Base-by-base conservation (phyloP, 2,329 filamentous ascomycete genomes). In the Grosmannia penicillata region DNA sequence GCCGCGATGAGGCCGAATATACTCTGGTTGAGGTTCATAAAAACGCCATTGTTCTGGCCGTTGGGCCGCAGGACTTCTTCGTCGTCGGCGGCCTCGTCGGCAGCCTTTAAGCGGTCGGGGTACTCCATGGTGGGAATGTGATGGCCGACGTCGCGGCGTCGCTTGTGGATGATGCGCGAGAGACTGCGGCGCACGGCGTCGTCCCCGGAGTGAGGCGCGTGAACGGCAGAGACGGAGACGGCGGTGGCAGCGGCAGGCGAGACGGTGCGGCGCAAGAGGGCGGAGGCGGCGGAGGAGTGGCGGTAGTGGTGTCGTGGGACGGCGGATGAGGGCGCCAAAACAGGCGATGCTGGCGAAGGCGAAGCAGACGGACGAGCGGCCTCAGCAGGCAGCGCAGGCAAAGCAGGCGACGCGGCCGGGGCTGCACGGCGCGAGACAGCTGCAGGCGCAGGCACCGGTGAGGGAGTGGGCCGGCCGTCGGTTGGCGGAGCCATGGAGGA, bases 1-100 rank as follows among this genome's bases (percentile, higher is more conserved):
- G 85, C 84, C 7, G 87, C 83, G 48, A 96, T 87, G 60, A 96
- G 74, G 38, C 85, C 86, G 56, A 95, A 93, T 39, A 96, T 78
- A 47, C 84, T 93, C 65, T 94, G 87, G 57, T 94, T 91, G 77
- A 93, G 84, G 52, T 86, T 84, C 59, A 74, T 64, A 42, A 70
- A 68, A 55, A 70, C 63, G 45, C 66, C 61, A 13, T 62, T 58
- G 27, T 59, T 60, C 40, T 65, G 61, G 8, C 50, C 54, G 3
- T 63, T 57, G 5, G 58, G 57, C 33, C 62, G 47, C 31, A 66
- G 58, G 27, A 69, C 64, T 47, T 72, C 64, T 33, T 70, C 66
- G 31, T 70, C 43, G 15, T 60, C 60, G n/a, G 60, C 60, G 42
- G 70, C 61, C 40, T 66, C 68, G 45, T 58, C 63, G 31, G 54